Percentiles rank a stretch among this genome's conserved stretches.
Conservation (phyloP, 2,329 filamentous ascomycete genomes). For the Pseudocercospora musae region DNA sequence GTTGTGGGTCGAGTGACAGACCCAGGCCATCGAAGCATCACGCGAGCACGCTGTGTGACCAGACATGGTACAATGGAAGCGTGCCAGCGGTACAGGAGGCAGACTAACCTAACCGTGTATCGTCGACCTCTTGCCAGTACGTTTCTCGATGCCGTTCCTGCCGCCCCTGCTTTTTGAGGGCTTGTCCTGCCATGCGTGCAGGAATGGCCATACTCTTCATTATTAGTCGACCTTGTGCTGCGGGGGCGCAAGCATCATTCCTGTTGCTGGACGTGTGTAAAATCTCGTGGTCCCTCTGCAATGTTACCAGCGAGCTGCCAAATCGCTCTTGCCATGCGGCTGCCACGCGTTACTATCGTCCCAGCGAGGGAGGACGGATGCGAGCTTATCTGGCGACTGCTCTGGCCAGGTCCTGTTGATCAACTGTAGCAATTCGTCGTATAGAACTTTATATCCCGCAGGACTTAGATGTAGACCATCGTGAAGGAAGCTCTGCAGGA, state of each 20-base stretch:
- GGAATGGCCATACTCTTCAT: not conserved
- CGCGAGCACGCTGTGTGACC: not conserved
- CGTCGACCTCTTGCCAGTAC: not conserved
- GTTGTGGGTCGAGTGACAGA: not conserved
- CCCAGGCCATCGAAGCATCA: not conserved
- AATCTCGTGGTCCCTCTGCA: not conserved
- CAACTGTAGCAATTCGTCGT: slow-evolving; percentile 50
- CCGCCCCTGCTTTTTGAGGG: not conserved
- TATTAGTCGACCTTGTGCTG: not conserved
- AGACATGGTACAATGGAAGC: not conserved
- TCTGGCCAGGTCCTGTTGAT: slow-evolving; percentile 55
- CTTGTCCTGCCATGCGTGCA: not conserved
- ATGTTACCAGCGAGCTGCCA: not conserved
- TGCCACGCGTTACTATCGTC: slow-evolving; percentile 31
- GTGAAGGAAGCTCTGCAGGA: slow-evolving; percentile 50
- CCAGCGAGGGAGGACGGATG: slow-evolving; percentile 55
- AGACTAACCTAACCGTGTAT: not conserved
- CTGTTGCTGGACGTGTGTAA: not conserved
- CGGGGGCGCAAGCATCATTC: not conserved
- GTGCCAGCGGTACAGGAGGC: not conserved
- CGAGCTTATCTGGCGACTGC: slow-evolving; percentile 50
- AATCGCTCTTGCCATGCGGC: not conserved
- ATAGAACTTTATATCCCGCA: slow-evolving; percentile 56
- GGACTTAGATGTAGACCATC: slow-evolving; percentile 61
- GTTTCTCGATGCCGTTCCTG: not conserved